phyloP scores from a whole-genome alignment of 2,329 filamentous ascomycete species.

The Cladosporium sp. region DNA sequence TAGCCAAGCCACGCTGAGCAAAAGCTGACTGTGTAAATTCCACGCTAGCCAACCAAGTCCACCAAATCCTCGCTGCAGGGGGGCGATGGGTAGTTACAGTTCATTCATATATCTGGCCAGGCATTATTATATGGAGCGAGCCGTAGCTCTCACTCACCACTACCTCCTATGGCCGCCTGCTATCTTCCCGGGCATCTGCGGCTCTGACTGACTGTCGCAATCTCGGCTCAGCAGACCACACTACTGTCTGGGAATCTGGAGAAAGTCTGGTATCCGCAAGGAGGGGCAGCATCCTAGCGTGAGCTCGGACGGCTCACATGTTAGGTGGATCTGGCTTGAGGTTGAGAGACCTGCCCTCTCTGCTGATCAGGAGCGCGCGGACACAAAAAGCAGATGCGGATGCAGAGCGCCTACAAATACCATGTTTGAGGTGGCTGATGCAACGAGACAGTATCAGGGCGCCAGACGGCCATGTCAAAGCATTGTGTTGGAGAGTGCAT shows the following conservation, averaged over 20 bases:
- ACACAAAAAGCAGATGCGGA: neutral
- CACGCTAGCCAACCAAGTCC: conserved; percentile 3
- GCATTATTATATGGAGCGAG: neutral
- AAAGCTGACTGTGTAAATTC: neutral
- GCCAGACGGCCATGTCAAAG: neutral
- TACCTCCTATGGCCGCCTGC: conserved; percentile 3
- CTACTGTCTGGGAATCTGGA: neutral
- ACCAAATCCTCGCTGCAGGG: conserved; percentile 9
- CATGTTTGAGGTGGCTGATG: conserved; percentile 1
- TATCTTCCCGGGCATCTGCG: neutral
- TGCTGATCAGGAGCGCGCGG: conserved; percentile 10
- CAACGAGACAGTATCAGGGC: neutral
- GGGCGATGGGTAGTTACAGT: neutral
- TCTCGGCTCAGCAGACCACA: neutral
- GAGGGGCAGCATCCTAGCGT: conserved; percentile 10
- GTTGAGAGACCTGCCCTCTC: neutral
- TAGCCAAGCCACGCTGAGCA: conserved; percentile 10
- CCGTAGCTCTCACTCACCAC: neutral
- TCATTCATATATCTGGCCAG: neutral
- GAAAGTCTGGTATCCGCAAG: conserved; percentile 9
- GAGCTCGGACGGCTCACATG: conserved; percentile 12
- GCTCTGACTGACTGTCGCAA: neutral
- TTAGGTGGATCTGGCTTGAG: conserved; percentile 1
- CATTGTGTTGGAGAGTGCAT: too few relatives aligned
- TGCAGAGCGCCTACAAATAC: neutral